Evolutionary conservation across 2,329 filamentous ascomycete species (phyloP).

Genomic region (Dactylellina haptotyla): DNA sequence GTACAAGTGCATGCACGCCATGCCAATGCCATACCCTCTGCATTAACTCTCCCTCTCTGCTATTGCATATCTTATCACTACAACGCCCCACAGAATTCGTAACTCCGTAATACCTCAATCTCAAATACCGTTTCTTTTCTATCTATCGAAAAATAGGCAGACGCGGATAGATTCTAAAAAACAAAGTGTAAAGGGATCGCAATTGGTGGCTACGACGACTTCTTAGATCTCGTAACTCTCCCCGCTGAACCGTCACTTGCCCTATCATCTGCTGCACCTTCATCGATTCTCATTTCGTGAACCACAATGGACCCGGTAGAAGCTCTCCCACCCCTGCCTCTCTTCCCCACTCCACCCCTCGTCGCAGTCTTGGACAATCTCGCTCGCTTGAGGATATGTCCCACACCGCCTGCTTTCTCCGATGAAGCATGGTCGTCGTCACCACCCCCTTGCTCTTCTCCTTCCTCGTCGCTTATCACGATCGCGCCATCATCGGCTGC

Average conservation of each 20-base stretch:
- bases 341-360: background rate
- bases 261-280: constrained; percentile 1
- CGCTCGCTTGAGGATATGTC: constrained; percentile 35
- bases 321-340: constrained; percentile 5
- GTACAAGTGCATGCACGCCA: too few species aligned
- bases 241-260: constrained; percentile 16
- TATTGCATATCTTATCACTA: too few species aligned
- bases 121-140: constrained; percentile 1
- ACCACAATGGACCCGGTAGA: constrained; percentile 2
- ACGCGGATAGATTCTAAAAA: too few species aligned
- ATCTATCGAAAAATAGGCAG: too few species aligned
- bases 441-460: background rate
- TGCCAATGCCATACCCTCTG: background rate
- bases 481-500: too few species aligned
- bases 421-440: constrained; percentile 13
- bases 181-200: background rate
- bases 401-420: background rate
- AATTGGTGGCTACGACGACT: constrained; percentile 6
- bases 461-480: constrained; percentile 40
- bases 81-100: constrained; percentile 10
- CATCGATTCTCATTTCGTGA: constrained; percentile 26
- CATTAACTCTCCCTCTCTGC: too few species aligned
- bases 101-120: constrained; percentile 3
- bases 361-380: constrained; percentile 20
- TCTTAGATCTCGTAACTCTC: constrained; percentile 43